Conservation (phyloP, 108 stramenopile species). For the Cyclotella sp. region DNA sequence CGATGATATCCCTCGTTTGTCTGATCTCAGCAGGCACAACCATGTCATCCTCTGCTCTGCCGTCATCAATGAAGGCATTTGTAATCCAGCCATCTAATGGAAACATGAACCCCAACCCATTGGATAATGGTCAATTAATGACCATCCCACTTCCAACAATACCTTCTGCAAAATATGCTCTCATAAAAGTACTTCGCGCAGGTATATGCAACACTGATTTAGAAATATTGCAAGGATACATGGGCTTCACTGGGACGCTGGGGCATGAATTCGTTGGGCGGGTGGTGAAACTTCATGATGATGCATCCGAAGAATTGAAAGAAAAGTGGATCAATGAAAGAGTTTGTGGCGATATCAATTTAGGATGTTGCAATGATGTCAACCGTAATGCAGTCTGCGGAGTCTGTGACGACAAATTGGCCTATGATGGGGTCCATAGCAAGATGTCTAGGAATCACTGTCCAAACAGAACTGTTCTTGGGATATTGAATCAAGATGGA, state of each 20-base stretch:
- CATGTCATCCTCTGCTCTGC: slow-evolving; percentile 6
- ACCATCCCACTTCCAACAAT: slow-evolving; percentile 30
- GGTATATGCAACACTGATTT: slow-evolving; percentile 86
- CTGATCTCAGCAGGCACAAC: background rate
- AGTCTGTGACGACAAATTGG: slow-evolving; percentile 49
- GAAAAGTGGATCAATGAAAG: slow-evolving; percentile 57
- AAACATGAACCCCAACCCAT: slow-evolving; percentile 12
- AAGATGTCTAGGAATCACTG: slow-evolving; percentile 73
- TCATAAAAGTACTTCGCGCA: slow-evolving; percentile 68
- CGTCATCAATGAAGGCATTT: slow-evolving; percentile 32
- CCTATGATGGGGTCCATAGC: slow-evolving; percentile 28
- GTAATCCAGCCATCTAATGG: slow-evolving; percentile 6
- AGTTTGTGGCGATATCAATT: slow-evolving; percentile 79
- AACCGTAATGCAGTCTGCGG: slow-evolving; percentile 30
- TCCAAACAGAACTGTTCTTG: slow-evolving; percentile 75
- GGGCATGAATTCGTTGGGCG: slow-evolving; percentile 85
- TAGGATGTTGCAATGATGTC: slow-evolving; percentile 54
- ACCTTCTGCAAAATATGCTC: slow-evolving; percentile 32
- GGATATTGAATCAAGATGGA: slow-evolving; percentile 75
- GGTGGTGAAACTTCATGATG: slow-evolving; percentile 46
- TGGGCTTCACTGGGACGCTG: slow-evolving; percentile 72
- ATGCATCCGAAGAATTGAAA: slow-evolving; percentile 23
- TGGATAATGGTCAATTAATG: slow-evolving; percentile 23
- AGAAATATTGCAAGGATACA: slow-evolving; percentile 84
- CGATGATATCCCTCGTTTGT: no score